Base-by-base conservation (phyloP, 768 basidiomycete species). In the Gautieria morchelliformis region DNA sequence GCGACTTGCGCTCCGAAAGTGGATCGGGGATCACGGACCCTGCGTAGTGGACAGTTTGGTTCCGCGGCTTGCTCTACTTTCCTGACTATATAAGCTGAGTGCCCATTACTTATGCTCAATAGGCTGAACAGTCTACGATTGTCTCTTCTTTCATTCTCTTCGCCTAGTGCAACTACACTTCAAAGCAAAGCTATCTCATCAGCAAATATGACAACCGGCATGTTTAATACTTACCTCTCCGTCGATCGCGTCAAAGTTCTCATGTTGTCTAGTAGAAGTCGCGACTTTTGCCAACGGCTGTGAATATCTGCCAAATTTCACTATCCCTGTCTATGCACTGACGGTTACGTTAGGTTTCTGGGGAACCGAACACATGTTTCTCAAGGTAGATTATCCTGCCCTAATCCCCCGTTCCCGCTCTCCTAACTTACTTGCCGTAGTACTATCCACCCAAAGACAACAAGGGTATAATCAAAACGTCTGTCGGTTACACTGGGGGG, bases 351-450 rank as follows among this genome's bases (percentile, higher is more conserved):
- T 55, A 55, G 53, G 53, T 65, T 91, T 91, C 70, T 90, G 89
- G 89, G 89, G 89, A 17, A 84, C 85, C 19, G 86, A 92, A 63
- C 88, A 91, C 64, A 88, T 90, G 67, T 91, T 89, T 68, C 65
- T 88, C 54, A 87, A 89, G 39, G 56, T 37, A 48, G 14, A 46
- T 20, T 40, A 0, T 4, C n/a, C 24, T 17, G 27, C 3, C 15
- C 33, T 49, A 32, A 3, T 46, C 39, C 11, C 30, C 12, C 20
- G 32, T 15, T 19, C 53, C 7, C 22, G 19, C 27, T 57, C 30
- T 47, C 35, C 19, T 37, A 17, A 22, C 24, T 39, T 27, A 48
- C 27, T 37, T 35, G 20, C 37, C 20, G 14, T 40, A 57, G 70
- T 77, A 89, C 62, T 89, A 81, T 71, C 85, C 85, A 0, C 83